Evolutionary conservation across 495 filamentous ascomycete genomes (phyloP), one percentile per base, ranked within the genome.

Genomic region (Aspergillus ellipticus): DNA sequence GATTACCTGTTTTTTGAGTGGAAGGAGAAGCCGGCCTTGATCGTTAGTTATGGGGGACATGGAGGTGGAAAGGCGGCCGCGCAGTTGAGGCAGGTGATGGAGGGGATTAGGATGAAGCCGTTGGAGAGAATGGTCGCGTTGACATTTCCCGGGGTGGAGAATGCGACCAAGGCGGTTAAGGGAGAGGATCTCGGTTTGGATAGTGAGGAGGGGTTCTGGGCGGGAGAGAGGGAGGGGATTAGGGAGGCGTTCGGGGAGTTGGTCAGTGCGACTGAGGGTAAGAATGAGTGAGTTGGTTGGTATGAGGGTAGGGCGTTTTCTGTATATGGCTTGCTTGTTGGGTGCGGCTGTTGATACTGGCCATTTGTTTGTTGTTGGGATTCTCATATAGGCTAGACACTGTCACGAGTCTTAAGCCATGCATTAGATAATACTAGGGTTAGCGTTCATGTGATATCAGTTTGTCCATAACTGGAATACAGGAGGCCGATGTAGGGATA

Each of bases 1-100:
- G 83, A 86, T 61, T 85, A 83, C 60, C 72, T 87, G 0, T 69
- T 71, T 42, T 60, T 81, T 57, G 83, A 87, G 63, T 85, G 83
- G 83, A 74, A 65, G 51, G 80, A 78, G 24, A 86, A 85, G 66
- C 78, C 82, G 0, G 77, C 77, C 17, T 70, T 68, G 51, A 74
- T 85, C 55, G 74, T 86, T 13, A 79, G 69, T 51, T 85, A 84
- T 68, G 82, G 82, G 3, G 70, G 75, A 0, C 51, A 71, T 43
- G 80, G 81, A 16, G 81, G 81, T 33, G 65, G 63, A 26, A 75
- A 73, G 50, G 70, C 76, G 2, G 72, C 69, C 28, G 68, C 68
- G 42, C 73, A 78, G 42, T 59, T 72, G 47, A 58, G 56, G 22
- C 46, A 68, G 21, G 62, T 74, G 15, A 46, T 67, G 11, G 28